A percentile compares a stretch with the other conserved stretches of the same genome.
These are phyloP conservation scores for Chytridiales sp. DNA, from an alignment of 371 early-diverging fungal genomes.

Conservation along the genomic window DNA sequence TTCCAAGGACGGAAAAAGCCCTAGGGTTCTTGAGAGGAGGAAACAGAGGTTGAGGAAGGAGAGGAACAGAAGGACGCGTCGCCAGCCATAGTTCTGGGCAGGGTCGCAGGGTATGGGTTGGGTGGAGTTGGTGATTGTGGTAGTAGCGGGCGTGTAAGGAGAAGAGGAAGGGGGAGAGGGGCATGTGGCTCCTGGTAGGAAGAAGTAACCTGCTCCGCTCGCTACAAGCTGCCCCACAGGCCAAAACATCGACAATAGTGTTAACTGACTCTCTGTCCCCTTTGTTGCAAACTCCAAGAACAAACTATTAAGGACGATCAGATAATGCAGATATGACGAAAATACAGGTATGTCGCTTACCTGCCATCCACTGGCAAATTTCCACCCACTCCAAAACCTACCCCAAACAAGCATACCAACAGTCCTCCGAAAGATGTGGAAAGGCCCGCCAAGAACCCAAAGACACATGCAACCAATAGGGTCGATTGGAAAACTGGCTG, in stretches of 20 bases:
- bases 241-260: constrained; percentile 81
- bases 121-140: constrained; percentile 1
- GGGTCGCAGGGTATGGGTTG: constrained; percentile 49
- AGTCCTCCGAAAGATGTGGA: constrained; percentile 63
- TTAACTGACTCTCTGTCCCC: constrained; percentile 74
- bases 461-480: constrained; percentile 67
- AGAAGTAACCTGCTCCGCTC: constrained; percentile 61
- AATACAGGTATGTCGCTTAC: background rate
- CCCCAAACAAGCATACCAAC: constrained; percentile 62
- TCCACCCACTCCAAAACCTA: constrained; percentile 86
- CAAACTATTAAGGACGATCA: too few species aligned
- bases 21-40: constrained; percentile 65
- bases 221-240: constrained; percentile 80
- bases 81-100: constrained; percentile 68
- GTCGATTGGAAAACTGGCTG: constrained; percentile 77
- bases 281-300: constrained; percentile 82
- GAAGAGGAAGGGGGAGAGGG: background rate
- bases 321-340: background rate
- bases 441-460: constrained; percentile 69
- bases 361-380: constrained; percentile 88
- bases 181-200: constrained; percentile 32
- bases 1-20: constrained; percentile 71
- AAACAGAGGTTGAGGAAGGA: constrained; percentile 64
- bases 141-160: constrained; percentile 3
- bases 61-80: constrained; percentile 60